phyloP scores from a whole-genome alignment of 1,284 basidiomycete genomes.

The Phylloporus gajari region DNA sequence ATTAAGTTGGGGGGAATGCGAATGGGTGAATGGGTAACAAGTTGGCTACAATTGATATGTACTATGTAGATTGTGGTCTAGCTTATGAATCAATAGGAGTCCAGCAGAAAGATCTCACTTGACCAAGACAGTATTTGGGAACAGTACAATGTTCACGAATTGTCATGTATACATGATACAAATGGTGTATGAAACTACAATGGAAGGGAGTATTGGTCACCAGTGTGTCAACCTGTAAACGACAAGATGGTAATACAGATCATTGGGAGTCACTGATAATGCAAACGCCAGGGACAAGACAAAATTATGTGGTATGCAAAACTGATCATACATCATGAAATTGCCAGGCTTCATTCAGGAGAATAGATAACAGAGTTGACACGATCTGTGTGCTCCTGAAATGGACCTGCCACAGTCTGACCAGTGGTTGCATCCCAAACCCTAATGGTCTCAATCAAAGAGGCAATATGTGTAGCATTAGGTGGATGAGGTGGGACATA shows the following conservation, averaged over 20 bases:
- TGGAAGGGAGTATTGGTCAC: not conserved
- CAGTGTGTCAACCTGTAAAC: not conserved
- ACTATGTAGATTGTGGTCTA: no score
- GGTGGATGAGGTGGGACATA: not conserved
- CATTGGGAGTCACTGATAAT: no score
- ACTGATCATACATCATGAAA: not conserved
- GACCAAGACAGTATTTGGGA: no score
- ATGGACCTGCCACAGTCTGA: not conserved
- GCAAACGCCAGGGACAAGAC: not conserved
- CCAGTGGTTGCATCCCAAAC: conserved; percentile 6
- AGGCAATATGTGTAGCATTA: not conserved
- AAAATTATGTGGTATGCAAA: not conserved
- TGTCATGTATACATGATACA: not conserved
- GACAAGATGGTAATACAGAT: no score
- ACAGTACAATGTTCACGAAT: no score
- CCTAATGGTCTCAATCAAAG: not conserved
- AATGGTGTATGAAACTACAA: not conserved
- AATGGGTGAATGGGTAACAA: no score
- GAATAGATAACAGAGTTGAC: not conserved
- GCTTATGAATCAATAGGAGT: no score
- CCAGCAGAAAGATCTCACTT: no score
- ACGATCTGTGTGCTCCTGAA: not conserved
- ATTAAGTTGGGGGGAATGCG: no score
- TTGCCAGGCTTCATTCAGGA: not conserved
- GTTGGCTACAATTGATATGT: no score